These are phyloP conservation scores for Penicillium expansum DNA, from an alignment of 2,329 filamentous ascomycete genomes.

Conservation along the genomic window DNA sequence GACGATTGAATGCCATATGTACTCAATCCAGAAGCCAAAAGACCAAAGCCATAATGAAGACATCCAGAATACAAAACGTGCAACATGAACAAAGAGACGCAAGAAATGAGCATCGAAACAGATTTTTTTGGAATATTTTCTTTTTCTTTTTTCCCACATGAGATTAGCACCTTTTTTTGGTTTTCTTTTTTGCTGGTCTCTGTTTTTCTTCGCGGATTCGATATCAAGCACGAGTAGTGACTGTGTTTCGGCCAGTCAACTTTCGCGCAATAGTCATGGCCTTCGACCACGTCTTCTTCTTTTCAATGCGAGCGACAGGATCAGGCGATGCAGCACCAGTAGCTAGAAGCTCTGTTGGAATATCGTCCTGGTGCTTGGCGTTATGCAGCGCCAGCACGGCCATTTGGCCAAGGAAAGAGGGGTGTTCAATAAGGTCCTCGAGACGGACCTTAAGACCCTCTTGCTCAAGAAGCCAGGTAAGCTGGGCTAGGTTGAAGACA, in stretches of 20 bases:
- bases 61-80: slow-evolving; percentile 3
- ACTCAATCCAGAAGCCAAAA: slow-evolving; percentile 1
- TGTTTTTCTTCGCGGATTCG: neutral
- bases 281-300: slow-evolving; percentile 29
- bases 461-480: slow-evolving; percentile 43
- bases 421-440: slow-evolving; percentile 42
- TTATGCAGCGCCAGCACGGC: slow-evolving; percentile 34
- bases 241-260: slow-evolving; percentile 24
- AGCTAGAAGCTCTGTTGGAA: slow-evolving; percentile 9
- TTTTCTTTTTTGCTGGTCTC: neutral
- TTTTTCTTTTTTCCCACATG: neutral
- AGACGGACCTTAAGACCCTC: slow-evolving; percentile 40
- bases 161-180: neutral
- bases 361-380: slow-evolving; percentile 22
- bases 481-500: slow-evolving; percentile 42
- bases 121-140: neutral
- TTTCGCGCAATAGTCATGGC: slow-evolving; percentile 31
- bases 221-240: slow-evolving; percentile 22
- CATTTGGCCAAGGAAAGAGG: slow-evolving; percentile 44
- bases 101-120: neutral
- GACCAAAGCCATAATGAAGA: neutral
- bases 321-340: slow-evolving; percentile 14
- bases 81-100: neutral
- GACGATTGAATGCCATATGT: neutral
- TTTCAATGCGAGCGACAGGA: slow-evolving; percentile 10